Base-by-base conservation (phyloP, 345 rosid species). In the Viola odorata region DNA sequence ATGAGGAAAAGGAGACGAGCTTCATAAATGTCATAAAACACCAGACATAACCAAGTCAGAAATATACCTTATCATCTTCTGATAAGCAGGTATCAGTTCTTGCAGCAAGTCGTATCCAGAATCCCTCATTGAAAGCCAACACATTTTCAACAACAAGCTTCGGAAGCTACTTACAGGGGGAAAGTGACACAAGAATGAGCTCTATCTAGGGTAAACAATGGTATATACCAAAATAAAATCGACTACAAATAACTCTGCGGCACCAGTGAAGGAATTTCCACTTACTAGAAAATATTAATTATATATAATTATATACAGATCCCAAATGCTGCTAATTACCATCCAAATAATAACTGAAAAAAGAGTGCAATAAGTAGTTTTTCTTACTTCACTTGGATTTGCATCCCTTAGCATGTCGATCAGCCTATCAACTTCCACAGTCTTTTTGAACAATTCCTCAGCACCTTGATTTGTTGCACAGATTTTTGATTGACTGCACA, bases 91-190 rank as follows among this genome's bases (percentile, higher is more conserved):
- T 80, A 75, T 92, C 98, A 5, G 68, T 79, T 80, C 98, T 85
- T 8, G 91, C 81, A 2, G 96, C 96, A 23, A 89, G 96, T 44
- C 96, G 82, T 53, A 89, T 83, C 96, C 96, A 92, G 53, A 92
- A 89, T 10, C 62, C 81, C 73, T 80, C 89, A 60, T 87, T 84
- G 75, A 92, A 92, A 69, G 94, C 91, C 67, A 92, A 92, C 63
- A 92, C 67, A 56, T 92, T 89, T 79, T 89, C 91, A 59, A 62
- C 86, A 65, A 92, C 94, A 65, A 87, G 85, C 81, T 80, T 80
- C 74, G 75, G 88, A 71, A 89, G 88, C 96, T 92, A 94, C 70
- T 69, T 63, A 59, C 47, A 64, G 57, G 57, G 58, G 49, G 32
- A 37, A 61, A 69, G 49, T 7, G 41, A 7, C 39, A 60, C 41